A percentile compares a stretch with the other conserved stretches of the same genome.
These are phyloP conservation scores for Omphalea diandra DNA, from an alignment of 441 rosid species.

Conservation along the genomic window DNA sequence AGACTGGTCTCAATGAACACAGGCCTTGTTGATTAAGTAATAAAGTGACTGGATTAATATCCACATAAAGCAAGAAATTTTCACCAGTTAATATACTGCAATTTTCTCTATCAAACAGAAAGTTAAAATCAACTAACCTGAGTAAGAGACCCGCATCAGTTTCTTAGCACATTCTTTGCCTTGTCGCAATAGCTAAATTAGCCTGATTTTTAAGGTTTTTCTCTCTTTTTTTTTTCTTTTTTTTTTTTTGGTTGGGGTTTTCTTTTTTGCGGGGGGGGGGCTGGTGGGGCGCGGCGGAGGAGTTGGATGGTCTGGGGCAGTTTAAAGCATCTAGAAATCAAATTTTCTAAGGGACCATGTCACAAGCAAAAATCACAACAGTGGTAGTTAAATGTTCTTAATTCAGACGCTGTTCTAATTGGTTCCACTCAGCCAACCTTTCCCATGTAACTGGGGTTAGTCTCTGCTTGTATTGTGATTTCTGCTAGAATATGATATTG, in stretches of 20 bases:
- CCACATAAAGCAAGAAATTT: neutral
- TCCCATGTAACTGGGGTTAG: neutral
- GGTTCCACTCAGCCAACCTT: neutral
- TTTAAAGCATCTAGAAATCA: neutral
- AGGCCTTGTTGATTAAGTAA: neutral
- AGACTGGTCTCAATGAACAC: neutral
- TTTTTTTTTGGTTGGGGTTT: no score
- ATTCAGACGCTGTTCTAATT: neutral
- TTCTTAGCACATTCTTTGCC: neutral
- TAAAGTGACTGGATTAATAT: neutral
- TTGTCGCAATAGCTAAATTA: neutral
- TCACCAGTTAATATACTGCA: slow-evolving; percentile 1
- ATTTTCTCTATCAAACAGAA: neutral
- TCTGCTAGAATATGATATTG: neutral
- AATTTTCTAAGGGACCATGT: neutral
- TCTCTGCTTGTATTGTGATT: neutral
- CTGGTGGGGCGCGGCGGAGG: no score
- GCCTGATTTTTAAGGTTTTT: neutral
- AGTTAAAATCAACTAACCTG: neutral
- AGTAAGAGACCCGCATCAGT: neutral
- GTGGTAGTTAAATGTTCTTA: neutral
- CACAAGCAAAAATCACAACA: neutral
- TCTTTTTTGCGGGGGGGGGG: no score
- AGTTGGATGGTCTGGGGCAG: neutral
- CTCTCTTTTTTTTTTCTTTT: no score